phyloP scores from a whole-genome alignment of 768 basidiomycete species.

The Mycena leptocephala region DNA sequence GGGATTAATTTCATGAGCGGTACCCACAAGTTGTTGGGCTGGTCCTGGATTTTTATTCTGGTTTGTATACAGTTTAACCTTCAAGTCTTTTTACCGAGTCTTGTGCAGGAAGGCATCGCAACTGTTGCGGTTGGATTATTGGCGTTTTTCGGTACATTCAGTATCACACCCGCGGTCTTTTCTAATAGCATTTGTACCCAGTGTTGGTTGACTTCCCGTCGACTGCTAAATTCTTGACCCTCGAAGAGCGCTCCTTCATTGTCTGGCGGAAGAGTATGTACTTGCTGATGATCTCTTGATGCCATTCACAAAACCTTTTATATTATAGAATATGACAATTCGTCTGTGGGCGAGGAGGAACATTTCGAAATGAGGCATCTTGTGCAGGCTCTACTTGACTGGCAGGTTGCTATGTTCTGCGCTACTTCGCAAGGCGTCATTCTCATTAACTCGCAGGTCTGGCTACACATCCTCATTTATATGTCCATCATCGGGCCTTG shows the following conservation, averaged over 20 bases:
- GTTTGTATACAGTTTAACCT: no score
- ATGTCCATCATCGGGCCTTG: no score
- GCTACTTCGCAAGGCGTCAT: background rate
- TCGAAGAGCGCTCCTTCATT: constrained; percentile 71
- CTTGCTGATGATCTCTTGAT: background rate
- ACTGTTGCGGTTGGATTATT: constrained; percentile 73
- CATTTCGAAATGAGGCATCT: no score
- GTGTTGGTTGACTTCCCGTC: constrained; percentile 76
- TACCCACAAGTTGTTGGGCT: no score
- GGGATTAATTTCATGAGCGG: no score
- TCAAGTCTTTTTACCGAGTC: no score
- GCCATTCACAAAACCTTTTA: background rate
- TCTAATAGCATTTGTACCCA: constrained; percentile 36
- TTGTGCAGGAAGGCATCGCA: constrained; percentile 69
- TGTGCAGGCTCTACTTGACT: constrained; percentile 73
- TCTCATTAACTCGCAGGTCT: constrained; percentile 30
- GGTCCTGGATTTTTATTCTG: no score
- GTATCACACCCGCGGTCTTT: background rate
- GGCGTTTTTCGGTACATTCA: constrained; percentile 63
- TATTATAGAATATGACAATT: constrained; percentile 73
- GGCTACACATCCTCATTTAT: no score
- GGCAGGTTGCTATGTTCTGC: constrained; percentile 67
- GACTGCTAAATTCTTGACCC: constrained; percentile 75
- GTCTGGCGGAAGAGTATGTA: constrained; percentile 70
- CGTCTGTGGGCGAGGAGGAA: constrained; percentile 74